These are phyloP conservation scores for Kwoniella bestiolae DNA, from an alignment of 768 basidiomycete species.

Conservation along the genomic window DNA sequence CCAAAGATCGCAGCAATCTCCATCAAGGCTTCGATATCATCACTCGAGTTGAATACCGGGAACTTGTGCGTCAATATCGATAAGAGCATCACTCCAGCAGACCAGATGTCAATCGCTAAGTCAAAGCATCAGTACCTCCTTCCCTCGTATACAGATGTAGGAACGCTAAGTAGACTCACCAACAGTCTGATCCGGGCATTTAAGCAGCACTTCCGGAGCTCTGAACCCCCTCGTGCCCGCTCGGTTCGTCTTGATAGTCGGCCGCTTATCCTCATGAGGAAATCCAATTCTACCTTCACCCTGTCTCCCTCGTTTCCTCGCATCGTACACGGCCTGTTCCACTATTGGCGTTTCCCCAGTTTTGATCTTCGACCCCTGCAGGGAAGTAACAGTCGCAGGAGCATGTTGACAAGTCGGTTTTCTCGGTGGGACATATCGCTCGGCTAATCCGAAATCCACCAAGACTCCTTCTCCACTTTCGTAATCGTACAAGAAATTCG, in stretches of 20 bases:
- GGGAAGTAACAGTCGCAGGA: conserved; percentile 64
- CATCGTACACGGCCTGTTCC: conserved; percentile 57
- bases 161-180: conserved; percentile 63
- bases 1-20: conserved; percentile 90
- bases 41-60: conserved; percentile 88
- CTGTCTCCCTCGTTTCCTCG: conserved; percentile 46
- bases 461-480: conserved; percentile 79
- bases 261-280: conserved; percentile 58
- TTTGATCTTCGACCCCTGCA: conserved; percentile 69
- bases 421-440: conserved; percentile 58
- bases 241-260: conserved; percentile 86
- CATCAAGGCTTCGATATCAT: conserved; percentile 94
- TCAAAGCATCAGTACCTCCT: no score
- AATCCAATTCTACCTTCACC: conserved; percentile 54
- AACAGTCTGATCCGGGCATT: conserved; percentile 89
- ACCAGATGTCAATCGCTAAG: conserved; percentile 95
- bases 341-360: conserved; percentile 60
- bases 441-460: conserved; percentile 94
- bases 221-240: conserved; percentile 97
- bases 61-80: conserved; percentile 92
- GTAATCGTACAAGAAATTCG: conserved; percentile 93
- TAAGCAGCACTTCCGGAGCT: conserved; percentile 92
- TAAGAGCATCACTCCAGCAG: conserved; percentile 85
- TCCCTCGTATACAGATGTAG: no score
- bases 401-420: conserved; percentile 73